Conservation (phyloP, 225 moss, liverwort and hornwort species). For the Straminergon stramineum region DNA sequence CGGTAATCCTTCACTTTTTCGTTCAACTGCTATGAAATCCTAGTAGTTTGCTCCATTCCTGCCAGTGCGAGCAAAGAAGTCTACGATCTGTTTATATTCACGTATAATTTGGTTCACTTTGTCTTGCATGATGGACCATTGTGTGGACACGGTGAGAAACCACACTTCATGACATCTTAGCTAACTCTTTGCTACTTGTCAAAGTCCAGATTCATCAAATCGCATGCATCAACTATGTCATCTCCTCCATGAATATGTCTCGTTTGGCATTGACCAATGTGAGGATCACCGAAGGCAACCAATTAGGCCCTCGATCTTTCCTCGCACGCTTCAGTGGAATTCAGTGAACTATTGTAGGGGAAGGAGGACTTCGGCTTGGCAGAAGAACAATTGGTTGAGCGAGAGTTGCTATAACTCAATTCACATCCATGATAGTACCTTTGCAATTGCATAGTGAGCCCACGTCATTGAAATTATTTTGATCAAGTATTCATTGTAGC, state of each 20-base stretch:
- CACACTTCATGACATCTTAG: not conserved
- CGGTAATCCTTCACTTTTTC: not conserved
- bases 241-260: not conserved
- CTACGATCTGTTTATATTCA: not conserved
- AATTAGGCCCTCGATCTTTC: not conserved
- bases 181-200: not conserved
- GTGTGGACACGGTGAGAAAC: not conserved
- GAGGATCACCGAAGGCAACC: not conserved
- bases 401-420: too few species aligned
- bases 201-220: not conserved
- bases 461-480: too few species aligned
- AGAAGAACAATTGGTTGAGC: too few species aligned
- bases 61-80: not conserved
- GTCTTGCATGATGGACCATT: not conserved
- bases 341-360: too few species aligned
- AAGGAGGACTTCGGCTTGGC: too few species aligned
- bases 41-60: not conserved
- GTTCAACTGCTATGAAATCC: not conserved
- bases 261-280: not conserved
- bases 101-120: not conserved
- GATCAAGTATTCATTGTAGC: too few species aligned
- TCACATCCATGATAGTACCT: too few species aligned
- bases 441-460: too few species aligned
- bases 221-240: not conserved
- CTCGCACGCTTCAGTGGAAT: not conserved